Percentiles rank a stretch among this genome's conserved stretches.
These are phyloP conservation scores for Xanthoconium separans DNA, from an alignment of 1,284 basidiomycete species.

Conservation along the genomic window DNA sequence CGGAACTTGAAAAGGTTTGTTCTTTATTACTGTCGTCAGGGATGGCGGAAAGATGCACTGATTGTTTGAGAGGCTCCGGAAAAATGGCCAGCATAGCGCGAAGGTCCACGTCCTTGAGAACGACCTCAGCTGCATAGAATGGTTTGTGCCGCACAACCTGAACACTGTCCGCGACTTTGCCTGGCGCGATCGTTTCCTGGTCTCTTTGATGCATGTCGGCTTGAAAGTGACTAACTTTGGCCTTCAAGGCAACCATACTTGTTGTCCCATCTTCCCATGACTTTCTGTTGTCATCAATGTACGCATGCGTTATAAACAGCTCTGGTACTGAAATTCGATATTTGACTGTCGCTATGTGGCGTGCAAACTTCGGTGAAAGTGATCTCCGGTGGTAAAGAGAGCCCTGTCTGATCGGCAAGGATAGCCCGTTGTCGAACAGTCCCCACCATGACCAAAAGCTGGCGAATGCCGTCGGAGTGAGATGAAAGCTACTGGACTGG, in stretches of 20 bases:
- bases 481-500: conserved; percentile 75
- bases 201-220: conserved; percentile 93
- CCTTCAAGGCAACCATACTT: conserved; percentile 83
- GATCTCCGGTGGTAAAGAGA: conserved; percentile 73
- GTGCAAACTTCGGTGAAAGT: conserved; percentile 86
- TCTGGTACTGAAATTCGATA: conserved; percentile 82
- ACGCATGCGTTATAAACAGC: conserved; percentile 86
- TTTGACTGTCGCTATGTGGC: conserved; percentile 90
- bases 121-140: conserved; percentile 91
- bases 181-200: conserved; percentile 68
- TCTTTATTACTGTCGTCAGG: conserved; percentile 25
- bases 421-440: conserved; percentile 79
- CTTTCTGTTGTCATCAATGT: conserved; percentile 75
- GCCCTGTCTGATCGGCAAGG: conserved; percentile 88
- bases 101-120: conserved; percentile 77
- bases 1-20: conserved; percentile 22
- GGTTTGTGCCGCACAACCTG: conserved; percentile 77
- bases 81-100: conserved; percentile 82
- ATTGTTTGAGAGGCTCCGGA: conserved; percentile 63
- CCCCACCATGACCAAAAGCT: conserved; percentile 95
- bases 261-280: conserved; percentile 82
- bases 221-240: conserved; percentile 77
- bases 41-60: conserved; percentile 45
- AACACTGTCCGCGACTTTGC: conserved; percentile 44
- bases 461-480: conserved; percentile 84